Percentiles rank a stretch among this genome's conserved stretches.
Conservation (phyloP, 2,329 filamentous ascomycete genomes). For the Arthrobotrys sinensis region DNA sequence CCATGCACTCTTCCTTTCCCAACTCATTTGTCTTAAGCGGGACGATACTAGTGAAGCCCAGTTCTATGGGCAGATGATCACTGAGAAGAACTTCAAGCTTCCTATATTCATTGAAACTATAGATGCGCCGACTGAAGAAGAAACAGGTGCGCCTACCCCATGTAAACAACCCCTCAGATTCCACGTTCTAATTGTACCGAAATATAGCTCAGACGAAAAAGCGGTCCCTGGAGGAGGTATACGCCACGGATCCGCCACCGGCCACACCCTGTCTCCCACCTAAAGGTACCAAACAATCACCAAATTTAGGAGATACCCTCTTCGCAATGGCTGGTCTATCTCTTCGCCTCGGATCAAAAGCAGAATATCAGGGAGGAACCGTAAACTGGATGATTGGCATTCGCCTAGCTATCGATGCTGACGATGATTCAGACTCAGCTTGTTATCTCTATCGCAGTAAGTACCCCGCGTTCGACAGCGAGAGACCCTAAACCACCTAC, state of each 20-base stretch:
- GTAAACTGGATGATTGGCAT: slow-evolving; percentile 27
- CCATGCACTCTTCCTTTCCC: slow-evolving; percentile 34
- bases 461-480: too few relatives aligned
- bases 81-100: slow-evolving; percentile 4
- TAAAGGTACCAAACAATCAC: background rate
- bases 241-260: background rate
- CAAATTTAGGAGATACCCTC: slow-evolving; percentile 20
- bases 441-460: slow-evolving; percentile 43
- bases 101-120: slow-evolving; percentile 23
- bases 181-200: background rate
- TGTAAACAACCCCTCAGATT: background rate
- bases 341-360: background rate
- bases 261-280: background rate
- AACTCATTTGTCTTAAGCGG: slow-evolving; percentile 29
- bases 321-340: slow-evolving; percentile 28
- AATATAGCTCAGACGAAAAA: background rate
- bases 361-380: slow-evolving; percentile 31
- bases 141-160: background rate
- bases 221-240: background rate
- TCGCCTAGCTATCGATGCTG: slow-evolving; percentile 32
- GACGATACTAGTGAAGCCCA: slow-evolving; percentile 41
- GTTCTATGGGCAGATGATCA: slow-evolving; percentile 54
- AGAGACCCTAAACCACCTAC: background rate
- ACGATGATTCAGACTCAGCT: slow-evolving; percentile 43
- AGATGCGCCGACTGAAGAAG: background rate